These are phyloP conservation scores for Sarcomyxa edulis DNA, from an alignment of 768 basidiomycete species.

Conservation along the genomic window DNA sequence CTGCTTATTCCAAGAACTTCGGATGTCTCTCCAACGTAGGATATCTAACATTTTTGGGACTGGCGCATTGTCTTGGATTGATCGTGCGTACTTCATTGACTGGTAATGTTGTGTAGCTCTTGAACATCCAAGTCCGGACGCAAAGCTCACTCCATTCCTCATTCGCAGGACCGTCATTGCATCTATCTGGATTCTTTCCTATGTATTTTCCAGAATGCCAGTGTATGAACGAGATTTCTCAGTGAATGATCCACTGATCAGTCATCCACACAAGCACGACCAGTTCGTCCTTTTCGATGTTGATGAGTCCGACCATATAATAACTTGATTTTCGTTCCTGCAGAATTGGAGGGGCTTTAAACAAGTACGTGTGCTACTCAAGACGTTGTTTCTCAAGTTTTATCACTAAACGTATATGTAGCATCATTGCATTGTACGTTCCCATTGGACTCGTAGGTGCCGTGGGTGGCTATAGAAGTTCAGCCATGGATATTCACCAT, in stretches of 20 bases:
- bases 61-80: constrained; percentile 36
- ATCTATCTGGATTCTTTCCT: constrained; percentile 37
- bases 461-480: constrained; percentile 34
- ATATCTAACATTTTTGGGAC: constrained; percentile 26
- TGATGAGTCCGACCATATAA: not conserved
- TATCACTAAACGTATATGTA: too few species aligned
- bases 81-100: constrained; percentile 45
- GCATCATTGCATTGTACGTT: constrained; percentile 38
- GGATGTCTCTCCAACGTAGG: too few species aligned
- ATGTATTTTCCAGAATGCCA: constrained; percentile 28
- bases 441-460: constrained; percentile 36
- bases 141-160: not conserved
- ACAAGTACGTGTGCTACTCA: too few species aligned
- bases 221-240: constrained; percentile 48
- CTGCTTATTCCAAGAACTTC: too few species aligned
- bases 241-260: constrained; percentile 46
- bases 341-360: constrained; percentile 46
- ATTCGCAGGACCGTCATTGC: constrained; percentile 35
- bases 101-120: constrained; percentile 31
- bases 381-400: too few species aligned
- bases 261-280: constrained; percentile 40
- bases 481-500: constrained; percentile 52
- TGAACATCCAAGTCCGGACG: not conserved
- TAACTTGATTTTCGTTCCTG: not conserved
- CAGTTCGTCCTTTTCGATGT: constrained; percentile 32